Conservation (phyloP, 176 grass and related monocot genomes). For the Aegilops speltoides region DNA sequence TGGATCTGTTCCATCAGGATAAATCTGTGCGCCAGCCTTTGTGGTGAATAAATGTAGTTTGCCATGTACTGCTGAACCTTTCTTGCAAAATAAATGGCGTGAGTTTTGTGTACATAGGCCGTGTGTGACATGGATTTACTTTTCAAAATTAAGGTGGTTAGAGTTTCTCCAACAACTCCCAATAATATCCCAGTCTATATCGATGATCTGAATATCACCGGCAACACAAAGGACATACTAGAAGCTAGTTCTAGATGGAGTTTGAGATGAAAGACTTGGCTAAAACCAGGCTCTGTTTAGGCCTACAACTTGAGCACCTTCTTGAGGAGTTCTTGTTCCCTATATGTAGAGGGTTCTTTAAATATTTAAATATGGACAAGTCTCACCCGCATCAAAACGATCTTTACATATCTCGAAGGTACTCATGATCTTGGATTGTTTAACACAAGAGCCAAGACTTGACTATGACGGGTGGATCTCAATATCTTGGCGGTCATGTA, state of each 20-base stretch:
- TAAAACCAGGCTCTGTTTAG: not conserved
- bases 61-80: not conserved
- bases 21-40: not conserved
- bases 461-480: not conserved
- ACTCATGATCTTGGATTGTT: not conserved
- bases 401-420: not conserved
- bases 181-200: not conserved
- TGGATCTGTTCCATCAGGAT: not conserved
- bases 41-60: not conserved
- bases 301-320: not conserved
- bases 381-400: not conserved
- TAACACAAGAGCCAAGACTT: not conserved
- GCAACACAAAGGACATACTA: not conserved
- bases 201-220: not conserved
- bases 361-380: not conserved
- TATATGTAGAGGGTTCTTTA: not conserved
- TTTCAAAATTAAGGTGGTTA: not conserved
- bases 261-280: not conserved
- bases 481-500: not conserved
- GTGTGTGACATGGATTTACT: not conserved
- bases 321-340: too few species aligned
- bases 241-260: not conserved
- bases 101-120: not conserved
- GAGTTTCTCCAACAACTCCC: too few species aligned
- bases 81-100: constrained; percentile 1